A percentile compares a stretch with the other conserved stretches of the same genome.
phyloP scores from a whole-genome alignment of 345 rosid genomes.

The Melaleuca quinquenervia region DNA sequence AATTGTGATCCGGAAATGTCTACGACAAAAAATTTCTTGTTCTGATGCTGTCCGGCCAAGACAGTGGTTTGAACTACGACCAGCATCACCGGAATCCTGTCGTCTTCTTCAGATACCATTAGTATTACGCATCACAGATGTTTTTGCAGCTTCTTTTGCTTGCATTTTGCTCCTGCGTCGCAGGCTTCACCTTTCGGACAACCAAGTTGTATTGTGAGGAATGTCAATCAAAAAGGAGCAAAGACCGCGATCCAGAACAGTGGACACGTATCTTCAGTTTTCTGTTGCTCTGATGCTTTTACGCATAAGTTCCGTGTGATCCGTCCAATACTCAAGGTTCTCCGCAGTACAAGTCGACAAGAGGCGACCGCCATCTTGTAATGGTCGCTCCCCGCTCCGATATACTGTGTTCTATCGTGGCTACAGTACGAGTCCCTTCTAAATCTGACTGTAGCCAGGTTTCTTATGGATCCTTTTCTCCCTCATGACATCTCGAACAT shows the following conservation, averaged over 20 bases:
- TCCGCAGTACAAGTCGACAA: background rate
- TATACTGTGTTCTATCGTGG: background rate
- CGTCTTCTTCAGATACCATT: background rate
- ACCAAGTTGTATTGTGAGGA: background rate
- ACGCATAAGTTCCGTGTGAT: background rate
- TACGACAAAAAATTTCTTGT: background rate
- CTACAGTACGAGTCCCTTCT: background rate
- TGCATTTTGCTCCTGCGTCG: background rate
- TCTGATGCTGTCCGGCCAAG: background rate
- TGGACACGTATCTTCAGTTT: background rate
- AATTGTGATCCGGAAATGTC: background rate
- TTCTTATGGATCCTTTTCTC: slow-evolving; percentile 21
- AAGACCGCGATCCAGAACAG: background rate
- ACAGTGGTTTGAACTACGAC: background rate
- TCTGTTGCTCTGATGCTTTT: background rate
- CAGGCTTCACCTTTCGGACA: background rate
- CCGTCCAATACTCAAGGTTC: background rate
- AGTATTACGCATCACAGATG: background rate
- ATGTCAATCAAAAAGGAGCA: background rate
- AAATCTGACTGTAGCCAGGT: slow-evolving; percentile 34
- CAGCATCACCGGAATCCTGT: background rate
- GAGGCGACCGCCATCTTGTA: background rate
- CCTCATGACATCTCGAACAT: slow-evolving; percentile 33
- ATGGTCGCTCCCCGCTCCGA: background rate
- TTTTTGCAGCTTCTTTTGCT: background rate